Evolutionary conservation across 2,329 filamentous ascomycete genomes (phyloP), one percentile per base, ranked within the genome.

Genomic region (Dichotomopilus funicola): DNA sequence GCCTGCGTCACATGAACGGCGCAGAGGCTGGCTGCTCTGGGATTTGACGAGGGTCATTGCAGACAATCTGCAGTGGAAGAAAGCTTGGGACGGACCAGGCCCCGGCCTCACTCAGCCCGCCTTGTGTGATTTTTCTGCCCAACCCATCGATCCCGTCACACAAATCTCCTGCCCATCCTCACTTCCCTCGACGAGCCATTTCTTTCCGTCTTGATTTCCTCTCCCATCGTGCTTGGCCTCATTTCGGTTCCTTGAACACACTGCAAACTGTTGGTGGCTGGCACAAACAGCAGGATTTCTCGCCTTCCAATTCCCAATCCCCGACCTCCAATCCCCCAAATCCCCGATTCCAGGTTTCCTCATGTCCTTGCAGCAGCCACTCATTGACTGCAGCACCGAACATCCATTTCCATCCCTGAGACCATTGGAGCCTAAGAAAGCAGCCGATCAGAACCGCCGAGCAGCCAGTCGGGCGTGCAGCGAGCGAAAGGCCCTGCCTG

Each of bases 381-480:
- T 53, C 41, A 40, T 48, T 50, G 47, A 35, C 36, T 12, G 27
- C 42, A 43, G 40, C 31, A 11, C 38, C 6, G 10, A 9, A 11
- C n/a, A 35, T 6, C 13, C 33, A 38, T 46, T 12, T 34, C 33
- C 44, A 13, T n/a, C 10, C 27, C 40, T 27, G 19, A 27, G 19
- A 27, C 19, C 19, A 27, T 27, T 27, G 19, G 19, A 27, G 19
- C 19, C 34, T 37, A 13, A 38, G 31, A 36, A 7, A 38, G 34
- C 42, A 47, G 43, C 2, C 31, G 8, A 40, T 10, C 19, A 11
- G 35, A n/a, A 19, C 31, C 7, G 12, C 35, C 7, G 27, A 9
- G 45, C 46, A 42, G 35, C 54, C 54, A 56, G 50, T 56, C 40
- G 51, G 42, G 43, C 55, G 46, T 35, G 46, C 54, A 53, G 46